Base-by-base conservation (phyloP, 2,329 filamentous ascomycete species). In the Aureobasidium mangrovei region DNA sequence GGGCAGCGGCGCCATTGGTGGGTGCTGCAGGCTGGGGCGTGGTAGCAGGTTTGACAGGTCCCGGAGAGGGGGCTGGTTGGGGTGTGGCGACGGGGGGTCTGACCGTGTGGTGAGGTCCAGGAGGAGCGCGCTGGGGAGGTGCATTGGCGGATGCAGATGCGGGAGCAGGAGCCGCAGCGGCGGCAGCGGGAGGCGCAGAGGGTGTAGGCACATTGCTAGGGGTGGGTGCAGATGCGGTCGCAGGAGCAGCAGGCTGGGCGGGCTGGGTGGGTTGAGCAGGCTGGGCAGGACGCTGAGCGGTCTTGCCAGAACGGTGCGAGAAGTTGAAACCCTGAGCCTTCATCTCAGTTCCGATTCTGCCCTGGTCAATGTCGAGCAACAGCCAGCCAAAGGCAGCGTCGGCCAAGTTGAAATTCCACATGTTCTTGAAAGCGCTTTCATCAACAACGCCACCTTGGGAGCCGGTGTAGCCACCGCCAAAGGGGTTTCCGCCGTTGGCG, bases 391-490 rank as follows among this genome's bases (percentile, higher is more conserved):
- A 98, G 24, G 93, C 91, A 54, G 93, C 93, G 74, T 98, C 93
- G 31, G 93, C 93, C 61, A 98, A 73, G 70, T 97, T 97, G 74
- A 98, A 98, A 72, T 98, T 98, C 93, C 93, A 98, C 93, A 97
- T 97, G 70, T 98, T 98, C 77, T 98, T 98, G 80, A 98, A 98
- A 1, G 93, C 93, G 64, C 91, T 96, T 76, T 98, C 93, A 60
- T 98, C 93, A 18, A 98, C 90, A 65, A 95, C 88, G 32, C 93
- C 93, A 48, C 88, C 84, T 56, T 82, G 80, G 52, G 78, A 83
- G 38, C 85, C 86, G 47, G 83, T 82, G 52, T 84, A 81, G 31
- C 88, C 88, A 10, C 91, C 91, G 42, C 93, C 93, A 65, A 98
- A 98, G 4, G 93, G 93, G 69, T 97, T 97, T 26, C 93, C 93